phyloP scores from a whole-genome alignment of 1,284 basidiomycete species.

The Pseudozyma pruni region DNA sequence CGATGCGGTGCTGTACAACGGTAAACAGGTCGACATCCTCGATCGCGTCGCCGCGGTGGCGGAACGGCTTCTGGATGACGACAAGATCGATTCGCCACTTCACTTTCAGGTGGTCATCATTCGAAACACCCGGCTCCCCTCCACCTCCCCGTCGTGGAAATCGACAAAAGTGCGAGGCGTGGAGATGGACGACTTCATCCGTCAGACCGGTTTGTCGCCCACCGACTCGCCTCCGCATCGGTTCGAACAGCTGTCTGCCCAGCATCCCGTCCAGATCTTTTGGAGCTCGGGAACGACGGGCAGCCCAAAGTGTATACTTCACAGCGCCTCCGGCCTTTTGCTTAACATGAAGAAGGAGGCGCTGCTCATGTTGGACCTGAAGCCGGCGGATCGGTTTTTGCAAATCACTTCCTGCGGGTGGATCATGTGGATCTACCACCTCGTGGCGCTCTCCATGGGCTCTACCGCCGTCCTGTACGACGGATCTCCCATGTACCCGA shows the following conservation, averaged over 20 bases:
- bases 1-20: slow-evolving; percentile 66
- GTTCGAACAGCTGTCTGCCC: slow-evolving; percentile 48
- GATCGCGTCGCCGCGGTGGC: slow-evolving; percentile 54
- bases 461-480: slow-evolving; percentile 64
- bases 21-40: slow-evolving; percentile 63
- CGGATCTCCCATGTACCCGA: slow-evolving; percentile 65
- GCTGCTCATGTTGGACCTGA: slow-evolving; percentile 45
- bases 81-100: slow-evolving; percentile 40
- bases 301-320: slow-evolving; percentile 68
- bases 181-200: slow-evolving; percentile 27
- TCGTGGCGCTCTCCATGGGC: slow-evolving; percentile 54
- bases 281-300: slow-evolving; percentile 68
- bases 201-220: slow-evolving; percentile 17
- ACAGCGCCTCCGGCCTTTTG: slow-evolving; percentile 58
- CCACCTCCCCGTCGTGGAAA: slow-evolving; percentile 16
- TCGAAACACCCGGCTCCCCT: slow-evolving; percentile 20
- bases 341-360: slow-evolving; percentile 48
- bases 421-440: slow-evolving; percentile 66
- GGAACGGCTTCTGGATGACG: slow-evolving; percentile 43
- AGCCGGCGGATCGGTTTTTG: slow-evolving; percentile 57
- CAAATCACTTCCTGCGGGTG: slow-evolving; percentile 65
- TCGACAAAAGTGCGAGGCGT: slow-evolving; percentile 16
- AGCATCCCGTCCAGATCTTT: slow-evolving; percentile 66
- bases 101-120: slow-evolving; percentile 50
- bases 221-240: slow-evolving; percentile 32